Percentiles rank a stretch among this genome's conserved stretches.
phyloP scores from a whole-genome alignment of 495 filamentous ascomycete genomes.

The Talaromyces trachyspermus region DNA sequence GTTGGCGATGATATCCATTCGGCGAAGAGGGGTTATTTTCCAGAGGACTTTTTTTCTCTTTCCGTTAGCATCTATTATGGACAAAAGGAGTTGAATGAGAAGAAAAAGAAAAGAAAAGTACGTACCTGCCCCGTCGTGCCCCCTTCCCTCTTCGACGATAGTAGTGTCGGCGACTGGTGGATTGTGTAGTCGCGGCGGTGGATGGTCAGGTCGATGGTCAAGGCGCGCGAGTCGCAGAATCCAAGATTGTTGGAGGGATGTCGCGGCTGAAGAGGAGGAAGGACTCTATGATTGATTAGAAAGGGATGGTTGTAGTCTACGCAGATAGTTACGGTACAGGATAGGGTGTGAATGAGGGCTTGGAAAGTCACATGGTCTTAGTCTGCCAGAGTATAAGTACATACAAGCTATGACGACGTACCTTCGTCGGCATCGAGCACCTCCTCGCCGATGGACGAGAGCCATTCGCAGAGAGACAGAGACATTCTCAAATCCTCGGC shows the following conservation, averaged over 20 bases:
- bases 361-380: slow-evolving; percentile 2
- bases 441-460: slow-evolving; percentile 24
- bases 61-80: no score
- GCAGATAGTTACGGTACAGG: background rate
- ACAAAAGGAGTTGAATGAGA: no score
- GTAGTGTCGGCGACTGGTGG: slow-evolving; percentile 75
- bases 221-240: slow-evolving; percentile 66
- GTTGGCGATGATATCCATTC: slow-evolving; percentile 59
- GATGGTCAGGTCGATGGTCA: slow-evolving; percentile 60
- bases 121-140: slow-evolving; percentile 90
- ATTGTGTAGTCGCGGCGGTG: slow-evolving; percentile 65
- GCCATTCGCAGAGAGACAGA: no score
- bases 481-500: no score
- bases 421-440: slow-evolving; percentile 60
- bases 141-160: slow-evolving; percentile 66
- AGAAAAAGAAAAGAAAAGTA: slow-evolving; percentile 1
- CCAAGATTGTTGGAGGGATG: slow-evolving; percentile 71
- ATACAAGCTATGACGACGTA: slow-evolving; percentile 24
- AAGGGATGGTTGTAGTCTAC: background rate
- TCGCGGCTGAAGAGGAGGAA: slow-evolving; percentile 76
- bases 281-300: slow-evolving; percentile 56
- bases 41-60: slow-evolving; percentile 85
- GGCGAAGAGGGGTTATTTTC: slow-evolving; percentile 87
- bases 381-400: background rate
- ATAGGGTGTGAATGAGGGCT: background rate